Evolutionary conservation across 2,329 filamentous ascomycete genomes (phyloP), one percentile per base, ranked within the genome.

Genomic region (Bipolaris sorokiniana): DNA sequence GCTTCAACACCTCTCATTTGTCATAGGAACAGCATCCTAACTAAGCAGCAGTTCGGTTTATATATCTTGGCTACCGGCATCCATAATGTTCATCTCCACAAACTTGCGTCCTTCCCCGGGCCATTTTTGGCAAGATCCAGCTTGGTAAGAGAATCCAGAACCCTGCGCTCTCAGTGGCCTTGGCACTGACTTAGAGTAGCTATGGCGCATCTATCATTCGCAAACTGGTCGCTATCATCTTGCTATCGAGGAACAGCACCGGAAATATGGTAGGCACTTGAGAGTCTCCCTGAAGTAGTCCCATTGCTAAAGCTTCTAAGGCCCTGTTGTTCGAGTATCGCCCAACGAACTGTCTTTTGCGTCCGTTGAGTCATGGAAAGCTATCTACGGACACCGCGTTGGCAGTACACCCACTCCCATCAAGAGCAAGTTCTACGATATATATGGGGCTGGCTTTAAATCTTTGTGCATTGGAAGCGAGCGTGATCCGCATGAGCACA

Each of bases 301-400:
- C 5, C 23, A 26, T 26, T n/a, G 2, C 7, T 36, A n/a, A 13
- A 36, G 11, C 33, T 36, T n/a, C 11, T 7, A 36, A 36, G 33
- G 33, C 1, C 15, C 33, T 3, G 47, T 49, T 10, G 26, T 49
- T 18, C 47, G 47, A 33, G 47, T 49, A 20, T 49, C 47, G 16
- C 47, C 47, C 34, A 49, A 49, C 18, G 47, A 49, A 28, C 7
- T 49, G 33, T 49, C 47, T n/a, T 49, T 49, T 34, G 22, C 47
- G 13, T 49, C 47, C 6, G 9, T 40, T 15, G 18, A 1, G 15
- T 49, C 47, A 15, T 49, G 47, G 47, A 49, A 49, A 18, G 34
- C 20, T 22, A 49, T 49, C n/a, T 49, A 49, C 5, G 47, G 47
- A 15, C 22, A 38, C 34, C 15, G 20, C 13, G n/a, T 22, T 1